Conservation (phyloP, 2,329 filamentous ascomycete genomes). For the Coniochaeta pulveracea region DNA sequence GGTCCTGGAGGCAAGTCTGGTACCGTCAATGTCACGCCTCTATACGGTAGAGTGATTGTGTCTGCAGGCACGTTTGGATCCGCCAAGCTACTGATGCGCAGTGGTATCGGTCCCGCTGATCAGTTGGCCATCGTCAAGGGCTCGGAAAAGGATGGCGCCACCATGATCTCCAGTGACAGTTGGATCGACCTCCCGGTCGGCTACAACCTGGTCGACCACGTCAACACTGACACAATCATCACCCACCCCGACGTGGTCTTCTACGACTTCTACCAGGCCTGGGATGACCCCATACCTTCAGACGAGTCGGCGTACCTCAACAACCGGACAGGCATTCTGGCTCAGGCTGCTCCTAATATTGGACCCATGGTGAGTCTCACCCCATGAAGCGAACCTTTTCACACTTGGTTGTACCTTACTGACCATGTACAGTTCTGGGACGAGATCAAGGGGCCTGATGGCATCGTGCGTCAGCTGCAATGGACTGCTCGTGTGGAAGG, state of each 20-base stretch:
- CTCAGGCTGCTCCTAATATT: slow-evolving; percentile 57
- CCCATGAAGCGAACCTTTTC: too few species aligned
- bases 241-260: slow-evolving; percentile 35
- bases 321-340: slow-evolving; percentile 45
- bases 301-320: slow-evolving; percentile 34
- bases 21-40: slow-evolving; percentile 45
- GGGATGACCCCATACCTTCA: slow-evolving; percentile 29
- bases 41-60: slow-evolving; percentile 54
- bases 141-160: slow-evolving; percentile 34
- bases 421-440: slow-evolving; percentile 33
- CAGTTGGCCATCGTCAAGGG: slow-evolving; percentile 40
- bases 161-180: slow-evolving; percentile 34
- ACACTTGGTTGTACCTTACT: background rate
- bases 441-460: slow-evolving; percentile 43
- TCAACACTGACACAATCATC: slow-evolving; percentile 36
- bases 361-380: slow-evolving; percentile 32
- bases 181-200: slow-evolving; percentile 51
- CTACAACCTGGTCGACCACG: slow-evolving; percentile 46
- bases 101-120: slow-evolving; percentile 54
- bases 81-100: slow-evolving; percentile 56
- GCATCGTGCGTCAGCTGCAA: slow-evolving; percentile 50
- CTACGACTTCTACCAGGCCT: slow-evolving; percentile 58
- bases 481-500: slow-evolving; percentile 36
- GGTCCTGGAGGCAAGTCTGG: slow-evolving; percentile 42
- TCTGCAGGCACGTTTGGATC: slow-evolving; percentile 61